These are phyloP conservation scores for Diutina ranongensis DNA, from an alignment of 1,139 yeast species.

Conservation along the genomic window DNA sequence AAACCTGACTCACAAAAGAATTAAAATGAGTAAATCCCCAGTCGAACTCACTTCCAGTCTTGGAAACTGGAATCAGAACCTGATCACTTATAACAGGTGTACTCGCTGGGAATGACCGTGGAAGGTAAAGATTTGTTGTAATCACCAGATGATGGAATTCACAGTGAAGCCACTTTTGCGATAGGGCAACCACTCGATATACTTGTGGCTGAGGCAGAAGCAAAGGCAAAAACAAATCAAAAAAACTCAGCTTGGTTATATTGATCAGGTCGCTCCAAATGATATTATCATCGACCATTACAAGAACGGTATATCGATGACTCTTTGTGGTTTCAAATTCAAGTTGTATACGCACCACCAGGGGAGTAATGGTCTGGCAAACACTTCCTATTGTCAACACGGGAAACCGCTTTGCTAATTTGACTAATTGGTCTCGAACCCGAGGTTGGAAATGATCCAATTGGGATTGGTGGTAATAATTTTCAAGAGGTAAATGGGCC, in stretches of 20 bases:
- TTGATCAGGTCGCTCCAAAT: background rate
- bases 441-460: slow-evolving; percentile 1
- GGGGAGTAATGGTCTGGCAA: background rate
- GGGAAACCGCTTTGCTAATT: background rate
- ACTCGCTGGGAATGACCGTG: background rate
- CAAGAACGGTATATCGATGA: background rate
- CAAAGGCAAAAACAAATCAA: slow-evolving; percentile 1
- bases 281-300: background rate
- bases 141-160: background rate
- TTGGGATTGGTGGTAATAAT: slow-evolving; percentile 47
- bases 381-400: background rate
- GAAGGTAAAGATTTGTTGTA: background rate
- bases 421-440: background rate
- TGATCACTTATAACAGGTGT: background rate
- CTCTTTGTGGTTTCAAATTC: background rate
- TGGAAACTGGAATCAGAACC: slow-evolving; percentile 8
- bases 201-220: background rate
- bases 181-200: background rate
- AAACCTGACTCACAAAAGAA: slow-evolving; percentile 61
- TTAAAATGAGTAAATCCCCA: slow-evolving; percentile 48
- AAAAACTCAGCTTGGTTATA: background rate
- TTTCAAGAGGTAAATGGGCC: slow-evolving; percentile 73
- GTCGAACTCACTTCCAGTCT: slow-evolving; percentile 30
- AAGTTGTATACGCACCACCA: slow-evolving; percentile 1
- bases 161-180: background rate